Conservation (phyloP, 2,329 filamentous ascomycete species). For the Oidium heveae region DNA sequence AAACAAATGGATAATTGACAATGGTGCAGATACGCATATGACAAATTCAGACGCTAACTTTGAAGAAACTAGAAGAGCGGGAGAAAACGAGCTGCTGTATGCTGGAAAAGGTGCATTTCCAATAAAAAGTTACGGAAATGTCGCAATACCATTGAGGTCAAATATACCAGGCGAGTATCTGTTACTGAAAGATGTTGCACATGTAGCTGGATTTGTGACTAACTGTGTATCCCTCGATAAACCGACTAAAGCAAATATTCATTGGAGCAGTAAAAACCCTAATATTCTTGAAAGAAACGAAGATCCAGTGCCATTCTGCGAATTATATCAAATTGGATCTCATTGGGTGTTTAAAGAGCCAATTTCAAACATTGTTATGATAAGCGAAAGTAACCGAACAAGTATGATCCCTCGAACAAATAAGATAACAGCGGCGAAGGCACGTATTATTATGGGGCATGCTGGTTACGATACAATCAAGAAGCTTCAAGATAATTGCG, state of each 20-base stretch:
- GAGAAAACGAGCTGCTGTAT: neutral
- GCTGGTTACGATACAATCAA: neutral
- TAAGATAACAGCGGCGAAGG: neutral
- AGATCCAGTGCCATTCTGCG: neutral
- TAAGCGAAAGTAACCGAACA: neutral
- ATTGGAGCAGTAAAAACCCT: neutral
- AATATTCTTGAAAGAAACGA: neutral
- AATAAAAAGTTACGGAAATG: neutral
- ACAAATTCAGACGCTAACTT: neutral
- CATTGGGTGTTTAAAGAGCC: neutral
- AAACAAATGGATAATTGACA: neutral
- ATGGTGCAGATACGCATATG: neutral
- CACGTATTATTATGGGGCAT: neutral
- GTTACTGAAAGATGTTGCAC: neutral
- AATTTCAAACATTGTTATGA: neutral
- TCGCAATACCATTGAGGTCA: neutral
- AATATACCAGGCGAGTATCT: neutral
- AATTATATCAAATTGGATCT: neutral
- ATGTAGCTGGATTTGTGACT: neutral
- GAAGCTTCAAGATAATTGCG: neutral
- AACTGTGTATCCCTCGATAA: neutral
- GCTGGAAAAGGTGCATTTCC: neutral
- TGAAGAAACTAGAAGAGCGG: neutral
- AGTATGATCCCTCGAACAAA: neutral
- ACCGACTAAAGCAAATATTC: neutral